Evolutionary conservation across 768 basidiomycete genomes (phyloP), one percentile per base, ranked within the genome.

Genomic region (Serendipita sp.): DNA sequence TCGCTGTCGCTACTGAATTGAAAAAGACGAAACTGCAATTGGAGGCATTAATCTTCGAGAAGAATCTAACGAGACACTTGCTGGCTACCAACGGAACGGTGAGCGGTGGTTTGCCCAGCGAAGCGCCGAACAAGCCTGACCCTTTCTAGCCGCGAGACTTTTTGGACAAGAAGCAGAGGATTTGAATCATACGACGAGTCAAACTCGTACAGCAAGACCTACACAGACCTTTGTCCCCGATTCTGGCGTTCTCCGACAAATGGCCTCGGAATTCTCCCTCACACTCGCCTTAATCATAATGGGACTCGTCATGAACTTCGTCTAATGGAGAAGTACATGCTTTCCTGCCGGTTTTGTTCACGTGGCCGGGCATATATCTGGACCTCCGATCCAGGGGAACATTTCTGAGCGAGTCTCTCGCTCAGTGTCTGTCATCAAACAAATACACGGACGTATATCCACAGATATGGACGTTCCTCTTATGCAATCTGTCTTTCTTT

Each of bases 11-110:
- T n/a, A n/a, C n/a, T n/a, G n/a, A n/a, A n/a, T n/a, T 58, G 53
- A 24, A 1, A 22, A 24, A 24, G 53, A 58, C 30, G 53, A 58
- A 4, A 58, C 53, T 26, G 53, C 53, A 13, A 24, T n/a, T 24
- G 53, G 53, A 22, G 53, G 53, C 11, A 5, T 58, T n/a, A 58
- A 58, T 3, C 53, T 58, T 9, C 1, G 53, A n/a, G 53, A 58
- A 58, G 53, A 58, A 11, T 26, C 24, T n/a, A 58, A 58, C 26
- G 53, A 58, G 20, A 58, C 53, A 22, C 33, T 58, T n/a, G 53
- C 53, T 26, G 53, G 53, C 11, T 58, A 58, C 20, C 53, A 5
- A 11, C 53, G 53, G 17, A 58, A 58, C 20, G 45, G 45, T 48
- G n/a, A 48, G 26, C 26, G n/a, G 9, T n/a, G 26, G 7, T 38